Conservation (phyloP, 2,329 filamentous ascomycete species). For the Emergomyces orientalis region DNA sequence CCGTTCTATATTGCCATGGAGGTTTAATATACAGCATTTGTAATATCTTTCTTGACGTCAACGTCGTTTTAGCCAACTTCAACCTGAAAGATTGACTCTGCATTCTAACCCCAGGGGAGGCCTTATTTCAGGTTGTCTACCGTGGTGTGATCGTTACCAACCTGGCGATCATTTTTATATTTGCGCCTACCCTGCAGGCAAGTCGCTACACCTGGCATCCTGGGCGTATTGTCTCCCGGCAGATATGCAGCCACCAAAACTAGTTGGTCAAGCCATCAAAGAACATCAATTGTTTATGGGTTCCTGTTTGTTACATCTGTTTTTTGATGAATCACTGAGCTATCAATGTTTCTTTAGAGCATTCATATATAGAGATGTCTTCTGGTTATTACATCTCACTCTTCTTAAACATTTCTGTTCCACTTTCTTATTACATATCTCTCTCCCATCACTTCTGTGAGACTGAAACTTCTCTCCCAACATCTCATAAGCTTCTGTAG, state of each 20-base stretch:
- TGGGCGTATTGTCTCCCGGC: not conserved
- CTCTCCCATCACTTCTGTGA: not conserved
- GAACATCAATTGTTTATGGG: not conserved
- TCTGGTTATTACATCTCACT: not conserved
- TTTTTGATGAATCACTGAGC: not conserved
- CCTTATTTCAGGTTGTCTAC: not conserved
- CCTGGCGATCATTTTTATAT: not conserved
- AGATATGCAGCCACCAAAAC: not conserved
- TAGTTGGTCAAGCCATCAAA: not conserved
- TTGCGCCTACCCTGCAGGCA: not conserved
- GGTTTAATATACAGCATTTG: slow-evolving; percentile 1
- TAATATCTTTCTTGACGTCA: not conserved
- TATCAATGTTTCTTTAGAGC: not conserved
- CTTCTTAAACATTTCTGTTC: not conserved
- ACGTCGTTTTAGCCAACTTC: not conserved
- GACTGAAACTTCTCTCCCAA: not conserved
- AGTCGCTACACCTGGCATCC: not conserved
- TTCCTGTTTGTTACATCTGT: not conserved
- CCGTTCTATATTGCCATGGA: not conserved
- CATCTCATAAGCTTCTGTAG: not conserved
- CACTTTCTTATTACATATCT: not conserved
- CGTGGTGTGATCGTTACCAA: not conserved
- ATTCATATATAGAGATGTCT: not conserved
- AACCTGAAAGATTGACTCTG: not conserved
- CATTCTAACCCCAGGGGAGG: not conserved